Evolutionary conservation across 2,329 filamentous ascomycete genomes (phyloP).

Genomic region (Fusarium sp.): DNA sequence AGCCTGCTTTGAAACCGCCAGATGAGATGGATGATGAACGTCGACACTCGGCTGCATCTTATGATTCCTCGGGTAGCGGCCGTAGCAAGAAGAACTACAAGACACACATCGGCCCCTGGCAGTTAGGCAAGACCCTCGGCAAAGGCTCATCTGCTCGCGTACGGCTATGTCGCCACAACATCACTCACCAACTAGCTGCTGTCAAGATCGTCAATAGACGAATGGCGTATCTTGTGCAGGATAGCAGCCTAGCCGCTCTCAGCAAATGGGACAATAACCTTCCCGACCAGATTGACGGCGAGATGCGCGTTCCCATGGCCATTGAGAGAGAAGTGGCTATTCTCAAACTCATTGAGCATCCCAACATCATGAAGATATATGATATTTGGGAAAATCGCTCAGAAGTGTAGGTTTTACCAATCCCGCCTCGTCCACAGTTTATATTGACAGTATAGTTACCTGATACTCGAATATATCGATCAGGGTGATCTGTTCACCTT

Average conservation of each 20-base stretch:
- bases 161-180: conserved; percentile 81
- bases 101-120: conserved; percentile 93
- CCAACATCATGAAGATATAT: conserved; percentile 92
- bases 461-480: conserved; percentile 93
- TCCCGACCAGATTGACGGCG: conserved; percentile 67
- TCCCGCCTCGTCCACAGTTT: neutral
- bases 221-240: conserved; percentile 82
- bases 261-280: conserved; percentile 76
- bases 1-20: conserved; percentile 44
- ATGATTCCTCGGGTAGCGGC: conserved; percentile 56
- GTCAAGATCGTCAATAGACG: conserved; percentile 95
- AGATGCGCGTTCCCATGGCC: conserved; percentile 82
- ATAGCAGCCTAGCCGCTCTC: conserved; percentile 85
- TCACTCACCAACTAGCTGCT: conserved; percentile 84
- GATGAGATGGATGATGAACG: conserved; percentile 51
- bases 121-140: conserved; percentile 88
- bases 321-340: conserved; percentile 97
- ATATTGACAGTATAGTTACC: conserved; percentile 70
- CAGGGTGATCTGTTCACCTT: conserved; percentile 85
- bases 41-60: conserved; percentile 57
- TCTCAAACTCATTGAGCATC: conserved; percentile 95
- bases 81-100: conserved; percentile 62
- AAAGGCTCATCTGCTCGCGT: conserved; percentile 92
- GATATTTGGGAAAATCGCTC: conserved; percentile 98
- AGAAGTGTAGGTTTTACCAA: conserved; percentile 75